Conservation (phyloP, 2,329 filamentous ascomycete genomes). For the Sporothrix euskadiensis region DNA sequence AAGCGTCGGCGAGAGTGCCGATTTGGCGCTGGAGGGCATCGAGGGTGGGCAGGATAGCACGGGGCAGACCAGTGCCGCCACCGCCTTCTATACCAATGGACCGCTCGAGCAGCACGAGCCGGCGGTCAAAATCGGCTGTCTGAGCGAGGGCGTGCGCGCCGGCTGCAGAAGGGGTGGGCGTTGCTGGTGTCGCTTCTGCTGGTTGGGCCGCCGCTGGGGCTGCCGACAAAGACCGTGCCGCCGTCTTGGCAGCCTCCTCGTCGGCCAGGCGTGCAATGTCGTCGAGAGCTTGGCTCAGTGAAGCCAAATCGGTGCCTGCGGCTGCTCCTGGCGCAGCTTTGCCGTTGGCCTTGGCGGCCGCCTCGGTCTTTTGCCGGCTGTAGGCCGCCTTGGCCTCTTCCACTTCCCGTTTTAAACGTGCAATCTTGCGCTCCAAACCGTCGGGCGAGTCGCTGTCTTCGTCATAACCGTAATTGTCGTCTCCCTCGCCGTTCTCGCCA, state of each 20-base stretch:
- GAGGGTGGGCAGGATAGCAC: conserved; percentile 79
- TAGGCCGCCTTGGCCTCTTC: conserved; percentile 70
- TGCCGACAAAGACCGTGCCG: neutral
- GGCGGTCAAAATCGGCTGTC: conserved; percentile 82
- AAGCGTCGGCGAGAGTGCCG: conserved; percentile 70
- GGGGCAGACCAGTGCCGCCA: conserved; percentile 43
- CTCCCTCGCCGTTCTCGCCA: conserved; percentile 15
- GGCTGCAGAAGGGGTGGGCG: conserved; percentile 52
- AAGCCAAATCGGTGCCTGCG: conserved; percentile 47
- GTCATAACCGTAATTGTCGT: conserved; percentile 6
- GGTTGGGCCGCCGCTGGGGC: neutral
- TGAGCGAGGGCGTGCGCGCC: conserved; percentile 57
- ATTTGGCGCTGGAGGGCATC: conserved; percentile 80
- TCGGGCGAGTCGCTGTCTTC: conserved; percentile 36
- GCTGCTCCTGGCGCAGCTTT: conserved; percentile 37
- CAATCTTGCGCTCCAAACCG: conserved; percentile 70
- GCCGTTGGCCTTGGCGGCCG: conserved; percentile 44
- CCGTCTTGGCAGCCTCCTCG: conserved; percentile 25
- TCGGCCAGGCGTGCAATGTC: conserved; percentile 53
- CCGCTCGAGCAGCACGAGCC: conserved; percentile 76
- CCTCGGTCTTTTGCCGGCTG: conserved; percentile 52
- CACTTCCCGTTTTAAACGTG: conserved; percentile 78
- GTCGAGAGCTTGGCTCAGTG: conserved; percentile 71
- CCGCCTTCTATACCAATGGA: conserved; percentile 67
- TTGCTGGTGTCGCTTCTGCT: conserved; percentile 28